These are phyloP conservation scores for Ophiostoma perfectum DNA, from an alignment of 2,329 filamentous ascomycete genomes.

Conservation along the genomic window DNA sequence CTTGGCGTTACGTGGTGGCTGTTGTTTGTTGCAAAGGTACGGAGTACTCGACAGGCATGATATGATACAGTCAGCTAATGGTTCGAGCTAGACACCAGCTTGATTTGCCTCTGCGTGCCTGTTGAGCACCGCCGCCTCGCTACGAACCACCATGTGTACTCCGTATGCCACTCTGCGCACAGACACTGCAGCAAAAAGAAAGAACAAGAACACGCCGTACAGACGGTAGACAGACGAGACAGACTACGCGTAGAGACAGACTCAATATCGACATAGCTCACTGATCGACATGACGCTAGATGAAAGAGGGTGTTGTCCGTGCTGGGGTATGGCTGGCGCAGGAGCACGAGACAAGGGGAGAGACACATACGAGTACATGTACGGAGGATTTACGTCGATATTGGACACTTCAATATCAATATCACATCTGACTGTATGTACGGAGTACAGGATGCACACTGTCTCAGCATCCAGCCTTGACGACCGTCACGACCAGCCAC, in stretches of 20 bases:
- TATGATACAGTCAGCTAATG: constrained; percentile 1
- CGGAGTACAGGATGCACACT: neutral
- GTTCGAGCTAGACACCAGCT: neutral
- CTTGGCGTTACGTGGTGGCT: constrained; percentile 4
- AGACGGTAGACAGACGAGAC: neutral
- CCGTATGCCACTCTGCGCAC: neutral
- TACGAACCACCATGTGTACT: neutral
- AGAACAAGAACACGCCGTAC: neutral
- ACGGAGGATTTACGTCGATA: neutral
- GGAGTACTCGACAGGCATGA: neutral
- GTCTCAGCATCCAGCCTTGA: constrained; percentile 1
- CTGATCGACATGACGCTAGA: neutral
- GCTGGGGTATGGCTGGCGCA: neutral
- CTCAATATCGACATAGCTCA: neutral
- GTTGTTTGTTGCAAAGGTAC: neutral
- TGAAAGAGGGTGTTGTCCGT: constrained; percentile 7
- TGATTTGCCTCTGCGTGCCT: neutral
- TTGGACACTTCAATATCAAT: neutral
- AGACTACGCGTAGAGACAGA: too few relatives aligned
- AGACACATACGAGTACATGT: neutral
- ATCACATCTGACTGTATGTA: neutral
- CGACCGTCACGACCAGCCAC: neutral
- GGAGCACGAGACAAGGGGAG: constrained; percentile 6
- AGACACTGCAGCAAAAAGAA: neutral
- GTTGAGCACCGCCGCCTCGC: neutral